Base-by-base conservation (phyloP, 2,329 filamentous ascomycete species). In the Phoma sp. region DNA sequence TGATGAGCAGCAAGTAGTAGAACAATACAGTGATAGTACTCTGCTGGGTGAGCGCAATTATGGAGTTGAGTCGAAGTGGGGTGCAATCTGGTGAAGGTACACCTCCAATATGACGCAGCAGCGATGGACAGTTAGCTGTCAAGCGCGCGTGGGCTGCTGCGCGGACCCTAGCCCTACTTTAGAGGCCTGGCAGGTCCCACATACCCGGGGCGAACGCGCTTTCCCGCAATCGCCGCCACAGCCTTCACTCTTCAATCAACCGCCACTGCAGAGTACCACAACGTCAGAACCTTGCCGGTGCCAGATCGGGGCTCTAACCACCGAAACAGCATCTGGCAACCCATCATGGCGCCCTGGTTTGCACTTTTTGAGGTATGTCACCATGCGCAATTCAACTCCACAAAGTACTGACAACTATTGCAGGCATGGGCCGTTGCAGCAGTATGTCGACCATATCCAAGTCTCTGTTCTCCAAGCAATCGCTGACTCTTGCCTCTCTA, bases 381-480 rank as follows among this genome's bases (percentile, higher is more conserved):
- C 23, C 43, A 4, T 18, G 14, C 37, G 33, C 30, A 35, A 36
- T 22, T 9, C 3, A 6, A 10, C 23, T 23, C 23, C 45, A 10
- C 35, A 47, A 10, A 42, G 29, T 50, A 60, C 65, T 71, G 55
- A 70, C 63, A 49, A 41, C 40, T 44, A 52, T 47, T 49, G 33
- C 60, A 76, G 74, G 68, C 70, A 8, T 76, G 74, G 74, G 74
- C 74, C 3, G 72, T 74, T 44, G 62, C 64, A 57, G 62, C 62
- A 57, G 74, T 75, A 66, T 35, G 69, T 66, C 52, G 22, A 51
- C 14, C 37, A 27, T 29, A 32, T 10, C 22, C 8, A 11, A 7
- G 2, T 30, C 9, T 14, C n/a, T n/a, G 24, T 24, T 14, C 35
- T n/a, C 6, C 38, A 10, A 11, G 38, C 7, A 11, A 24, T 2